Percentiles rank a stretch among this genome's conserved stretches.
These are phyloP conservation scores for Eucalyptus coolabah DNA, from an alignment of 345 rosid species.

Conservation along the genomic window DNA sequence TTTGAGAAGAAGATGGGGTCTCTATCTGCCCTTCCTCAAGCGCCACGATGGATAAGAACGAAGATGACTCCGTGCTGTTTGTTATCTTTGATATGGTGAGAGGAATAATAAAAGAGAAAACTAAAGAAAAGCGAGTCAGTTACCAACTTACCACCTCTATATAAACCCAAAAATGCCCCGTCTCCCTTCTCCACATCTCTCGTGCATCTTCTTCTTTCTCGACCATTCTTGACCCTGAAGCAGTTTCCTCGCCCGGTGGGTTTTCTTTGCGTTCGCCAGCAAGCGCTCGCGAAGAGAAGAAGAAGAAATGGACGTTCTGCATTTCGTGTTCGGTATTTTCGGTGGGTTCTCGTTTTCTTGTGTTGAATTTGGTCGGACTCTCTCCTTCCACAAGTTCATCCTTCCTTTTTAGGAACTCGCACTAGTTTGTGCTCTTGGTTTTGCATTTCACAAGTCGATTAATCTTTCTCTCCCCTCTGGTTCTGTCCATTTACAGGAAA, in stretches of 20 bases:
- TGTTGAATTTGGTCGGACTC: neutral
- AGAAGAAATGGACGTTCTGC: conserved; percentile 39
- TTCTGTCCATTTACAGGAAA: conserved; percentile 46
- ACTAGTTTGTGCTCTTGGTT: neutral
- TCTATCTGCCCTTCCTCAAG: neutral
- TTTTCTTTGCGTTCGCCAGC: neutral
- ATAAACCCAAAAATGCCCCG: neutral
- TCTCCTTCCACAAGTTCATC: neutral
- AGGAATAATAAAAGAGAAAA: neutral
- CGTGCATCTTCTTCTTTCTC: neutral
- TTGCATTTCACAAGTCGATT: neutral
- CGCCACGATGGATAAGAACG: neutral
- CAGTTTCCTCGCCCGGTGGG: neutral
- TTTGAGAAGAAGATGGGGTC: neutral
- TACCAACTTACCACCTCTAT: neutral
- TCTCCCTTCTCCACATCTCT: neutral
- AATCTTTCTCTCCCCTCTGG: neutral
- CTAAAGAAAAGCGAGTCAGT: neutral
- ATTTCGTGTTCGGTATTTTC: conserved; percentile 79
- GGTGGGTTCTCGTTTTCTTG: conserved; percentile 29
- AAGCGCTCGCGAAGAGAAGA: neutral
- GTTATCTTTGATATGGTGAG: neutral
- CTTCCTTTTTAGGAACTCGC: neutral
- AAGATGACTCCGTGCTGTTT: neutral
- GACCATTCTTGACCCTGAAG: neutral